Conservation (phyloP, 345 rosid species). For the Eucalyptus pauciflora region DNA sequence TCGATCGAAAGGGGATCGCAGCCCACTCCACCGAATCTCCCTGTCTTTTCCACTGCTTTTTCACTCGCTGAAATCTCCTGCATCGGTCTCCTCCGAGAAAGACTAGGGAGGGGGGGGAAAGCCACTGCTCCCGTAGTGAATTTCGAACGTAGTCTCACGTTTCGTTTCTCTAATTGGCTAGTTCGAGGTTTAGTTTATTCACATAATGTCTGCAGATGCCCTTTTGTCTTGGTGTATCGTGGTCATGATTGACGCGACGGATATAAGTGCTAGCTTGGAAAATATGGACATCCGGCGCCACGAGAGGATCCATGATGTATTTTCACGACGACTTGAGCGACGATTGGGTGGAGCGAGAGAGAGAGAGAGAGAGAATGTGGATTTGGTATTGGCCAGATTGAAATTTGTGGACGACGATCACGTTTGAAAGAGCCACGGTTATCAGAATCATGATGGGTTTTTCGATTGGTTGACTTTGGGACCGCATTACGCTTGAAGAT, state of each 20-base stretch:
- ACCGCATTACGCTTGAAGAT: not conserved
- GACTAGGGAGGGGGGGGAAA: not conserved
- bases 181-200: not conserved
- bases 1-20: not conserved
- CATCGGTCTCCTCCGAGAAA: not conserved
- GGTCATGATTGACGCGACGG: not conserved
- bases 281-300: not conserved
- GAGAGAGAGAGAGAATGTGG: not conserved
- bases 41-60: not conserved
- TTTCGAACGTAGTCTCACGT: not conserved
- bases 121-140: not conserved
- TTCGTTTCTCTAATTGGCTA: not conserved
- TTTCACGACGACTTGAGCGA: not conserved
- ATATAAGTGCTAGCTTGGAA: not conserved
- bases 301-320: not conserved
- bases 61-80: not conserved
- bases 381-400: not conserved
- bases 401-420: not conserved
- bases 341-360: not conserved
- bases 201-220: not conserved
- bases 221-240: not conserved
- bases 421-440: not conserved
- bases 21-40: not conserved
- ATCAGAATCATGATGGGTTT: not conserved
- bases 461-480: not conserved